Conservation (phyloP, 257 asterid genomes). For the Plantago ovata region DNA sequence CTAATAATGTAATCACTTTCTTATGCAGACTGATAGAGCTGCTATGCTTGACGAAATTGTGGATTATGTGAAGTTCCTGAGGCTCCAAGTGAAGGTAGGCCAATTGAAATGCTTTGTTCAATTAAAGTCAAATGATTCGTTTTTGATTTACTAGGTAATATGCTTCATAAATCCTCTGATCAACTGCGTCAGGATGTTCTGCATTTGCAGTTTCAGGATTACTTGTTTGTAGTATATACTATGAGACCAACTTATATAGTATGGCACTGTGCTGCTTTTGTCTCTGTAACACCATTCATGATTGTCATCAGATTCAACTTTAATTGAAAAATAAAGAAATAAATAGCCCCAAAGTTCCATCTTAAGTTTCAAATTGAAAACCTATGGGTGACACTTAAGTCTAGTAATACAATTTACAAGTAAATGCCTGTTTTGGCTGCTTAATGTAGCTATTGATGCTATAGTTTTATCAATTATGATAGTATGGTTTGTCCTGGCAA, state of each 20-base stretch:
- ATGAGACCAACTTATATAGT: background rate
- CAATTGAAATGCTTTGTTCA: background rate
- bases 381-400: too few species aligned
- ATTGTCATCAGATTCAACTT: background rate
- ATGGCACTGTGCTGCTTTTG: slow-evolving; percentile 1
- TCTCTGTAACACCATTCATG: background rate
- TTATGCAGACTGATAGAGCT: slow-evolving; percentile 89
- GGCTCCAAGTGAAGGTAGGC: slow-evolving; percentile 93
- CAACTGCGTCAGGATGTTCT: background rate
- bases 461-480: background rate
- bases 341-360: too few species aligned
- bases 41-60: slow-evolving; percentile 97
- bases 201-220: background rate
- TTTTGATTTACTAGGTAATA: background rate
- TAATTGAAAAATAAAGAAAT: background rate
- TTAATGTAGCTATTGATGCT: background rate
- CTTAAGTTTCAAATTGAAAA: too few species aligned
- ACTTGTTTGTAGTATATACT: too few species aligned
- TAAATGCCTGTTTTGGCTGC: background rate
- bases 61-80: slow-evolving; percentile 92
- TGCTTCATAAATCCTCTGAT: background rate
- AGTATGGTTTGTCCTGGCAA: background rate
- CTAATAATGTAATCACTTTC: slow-evolving; percentile 17
- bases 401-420: too few species aligned
- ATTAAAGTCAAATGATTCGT: slow-evolving; percentile 6